These are phyloP conservation scores for Boletellus emodensis DNA, from an alignment of 768 basidiomycete species.

Conservation along the genomic window DNA sequence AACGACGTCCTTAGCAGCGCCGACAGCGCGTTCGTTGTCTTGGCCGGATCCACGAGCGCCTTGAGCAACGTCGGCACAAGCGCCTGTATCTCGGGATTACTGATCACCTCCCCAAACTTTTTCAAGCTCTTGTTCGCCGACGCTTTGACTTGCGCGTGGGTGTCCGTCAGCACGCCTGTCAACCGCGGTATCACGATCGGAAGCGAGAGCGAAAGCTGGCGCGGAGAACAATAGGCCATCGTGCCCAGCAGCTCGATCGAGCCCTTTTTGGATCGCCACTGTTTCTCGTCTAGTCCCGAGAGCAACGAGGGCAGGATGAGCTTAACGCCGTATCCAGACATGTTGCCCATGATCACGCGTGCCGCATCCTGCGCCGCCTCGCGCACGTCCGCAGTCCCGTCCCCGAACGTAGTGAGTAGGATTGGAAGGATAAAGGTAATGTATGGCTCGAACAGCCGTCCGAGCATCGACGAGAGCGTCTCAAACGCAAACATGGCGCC, in stretches of 20 bases:
- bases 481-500: constrained; percentile 96
- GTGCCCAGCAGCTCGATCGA: constrained; percentile 95
- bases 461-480: constrained; percentile 80
- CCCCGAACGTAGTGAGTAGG: constrained; percentile 82
- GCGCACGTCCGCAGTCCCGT: constrained; percentile 79
- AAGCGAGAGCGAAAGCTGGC: constrained; percentile 89
- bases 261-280: constrained; percentile 97
- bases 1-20: constrained; percentile 91
- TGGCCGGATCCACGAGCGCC: constrained; percentile 91
- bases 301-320: constrained; percentile 87
- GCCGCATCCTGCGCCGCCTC: constrained; percentile 92
- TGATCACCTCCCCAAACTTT: constrained; percentile 97
- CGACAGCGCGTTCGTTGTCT: constrained; percentile 81
- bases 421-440: constrained; percentile 80
- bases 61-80: constrained; percentile 88
- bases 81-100: constrained; percentile 93
- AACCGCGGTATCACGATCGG: constrained; percentile 96
- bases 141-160: constrained; percentile 90
- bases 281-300: constrained; percentile 92
- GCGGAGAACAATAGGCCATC: constrained; percentile 98
- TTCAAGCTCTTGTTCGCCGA: constrained; percentile 95
- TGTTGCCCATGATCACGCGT: constrained; percentile 89
- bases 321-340: constrained; percentile 95
- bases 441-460: constrained; percentile 92
- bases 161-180: constrained; percentile 92